Conservation (phyloP, 2,329 filamentous ascomycete species). For the Colletotrichum liaoningense region DNA sequence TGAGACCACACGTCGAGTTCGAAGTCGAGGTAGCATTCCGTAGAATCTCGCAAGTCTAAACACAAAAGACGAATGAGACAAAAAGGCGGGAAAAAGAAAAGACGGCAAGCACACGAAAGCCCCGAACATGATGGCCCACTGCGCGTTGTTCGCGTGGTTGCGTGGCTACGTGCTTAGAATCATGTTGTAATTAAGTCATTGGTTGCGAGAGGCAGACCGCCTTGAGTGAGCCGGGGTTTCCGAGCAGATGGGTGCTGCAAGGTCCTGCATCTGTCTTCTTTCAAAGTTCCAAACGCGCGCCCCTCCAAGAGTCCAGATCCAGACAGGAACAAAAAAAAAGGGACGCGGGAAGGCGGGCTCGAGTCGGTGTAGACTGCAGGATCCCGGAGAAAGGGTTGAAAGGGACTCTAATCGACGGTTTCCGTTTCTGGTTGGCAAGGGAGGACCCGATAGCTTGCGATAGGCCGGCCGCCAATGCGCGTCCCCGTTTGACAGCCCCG, state of each 20-base stretch:
- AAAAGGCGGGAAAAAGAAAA: background rate
- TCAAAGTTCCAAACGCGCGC: background rate
- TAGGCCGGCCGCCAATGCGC: conserved; percentile 14
- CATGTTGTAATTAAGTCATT: conserved; percentile 9
- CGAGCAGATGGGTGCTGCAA: conserved; percentile 24
- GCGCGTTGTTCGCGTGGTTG: background rate
- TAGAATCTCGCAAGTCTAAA: background rate
- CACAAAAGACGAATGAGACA: background rate
- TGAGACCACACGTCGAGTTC: background rate
- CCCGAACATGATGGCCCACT: background rate
- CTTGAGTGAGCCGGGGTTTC: conserved; percentile 19
- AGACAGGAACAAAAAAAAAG: background rate
- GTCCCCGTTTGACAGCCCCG: conserved; percentile 14
- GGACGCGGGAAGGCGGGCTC: conserved; percentile 12
- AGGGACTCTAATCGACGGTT: background rate
- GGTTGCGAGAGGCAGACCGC: conserved; percentile 1
- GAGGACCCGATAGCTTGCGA: conserved; percentile 21
- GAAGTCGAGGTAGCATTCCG: background rate
- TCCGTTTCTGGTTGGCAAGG: conserved; percentile 21
- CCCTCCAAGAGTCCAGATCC: background rate
- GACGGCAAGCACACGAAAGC: no score
- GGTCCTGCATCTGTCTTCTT: conserved; percentile 1
- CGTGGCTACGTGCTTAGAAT: conserved; percentile 3
- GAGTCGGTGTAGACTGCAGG: conserved; percentile 18
- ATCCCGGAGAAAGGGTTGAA: conserved; percentile 2